Base-by-base conservation (phyloP, 2,329 filamentous ascomycete species). In the Thielaviopsis ethacetica region DNA sequence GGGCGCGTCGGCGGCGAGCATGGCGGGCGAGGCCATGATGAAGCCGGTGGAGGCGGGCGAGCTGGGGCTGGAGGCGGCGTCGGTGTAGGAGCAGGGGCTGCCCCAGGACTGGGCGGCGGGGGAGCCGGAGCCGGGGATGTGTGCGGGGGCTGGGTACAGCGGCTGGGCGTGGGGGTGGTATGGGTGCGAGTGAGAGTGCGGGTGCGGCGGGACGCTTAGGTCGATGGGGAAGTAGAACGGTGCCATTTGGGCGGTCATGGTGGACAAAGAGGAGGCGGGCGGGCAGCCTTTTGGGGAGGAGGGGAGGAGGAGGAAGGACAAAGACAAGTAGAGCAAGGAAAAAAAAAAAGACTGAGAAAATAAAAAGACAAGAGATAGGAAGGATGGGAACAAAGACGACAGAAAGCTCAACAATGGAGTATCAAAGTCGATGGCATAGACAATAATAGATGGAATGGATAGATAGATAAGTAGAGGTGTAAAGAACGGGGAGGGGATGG, bases 31-130 rank as follows among this genome's bases (percentile, higher is more conserved):
- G 17, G 41, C 30, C 34, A 53, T 50, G 22, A 41, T n/a, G 27
- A 19, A 55, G 53, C 13, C 15, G 1, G 24, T 34, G 53, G 41
- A 9, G 4, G 30, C 30, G 5, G 58, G 58, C 17, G 58, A 60
- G 34, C 54, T 57, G 51, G 58, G 58, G n/a, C 50, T 53, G 13
- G 58, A 60, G 30, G 30, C 30, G 30, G 30, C 30, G 49, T 50
- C 26, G 26, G 9, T 54, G 27, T 60, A 60, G 22, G 54, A 50
- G 7, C 44, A 22, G 22, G 58, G 30, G 10, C 30, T 34, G 30
- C 30, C 1, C 54, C 53, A 53, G 30, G 54, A 60, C 9, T 53
- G 22, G 34, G 26, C 54, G 15, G 10, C 27, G 50, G 24, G 21
- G 54, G 27, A 21, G 58, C 22, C 30, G 54, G 27, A 21, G 58